Conservation (phyloP, 345 rosid genomes). For the Balakata baccata region DNA sequence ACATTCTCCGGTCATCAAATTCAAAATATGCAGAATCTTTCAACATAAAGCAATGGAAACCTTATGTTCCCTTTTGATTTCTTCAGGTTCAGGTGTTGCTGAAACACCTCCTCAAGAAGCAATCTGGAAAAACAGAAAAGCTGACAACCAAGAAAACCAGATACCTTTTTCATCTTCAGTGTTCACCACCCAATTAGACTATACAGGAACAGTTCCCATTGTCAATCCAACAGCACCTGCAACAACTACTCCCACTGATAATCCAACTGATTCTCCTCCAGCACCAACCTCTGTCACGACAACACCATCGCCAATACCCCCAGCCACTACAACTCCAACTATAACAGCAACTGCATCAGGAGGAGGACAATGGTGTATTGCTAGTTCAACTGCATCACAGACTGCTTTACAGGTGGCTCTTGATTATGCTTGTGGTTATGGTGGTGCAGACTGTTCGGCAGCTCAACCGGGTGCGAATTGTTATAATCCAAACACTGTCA, state of each 20-base stretch:
- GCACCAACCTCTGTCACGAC: slow-evolving; percentile 28
- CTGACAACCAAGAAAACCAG: slow-evolving; percentile 25
- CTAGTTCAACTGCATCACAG: slow-evolving; percentile 63
- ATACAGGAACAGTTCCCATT: slow-evolving; percentile 40
- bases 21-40: background rate
- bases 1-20: background rate
- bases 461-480: slow-evolving; percentile 72
- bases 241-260: slow-evolving; percentile 42
- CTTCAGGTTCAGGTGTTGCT: slow-evolving; percentile 50
- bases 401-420: slow-evolving; percentile 92
- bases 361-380: slow-evolving; percentile 75
- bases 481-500: slow-evolving; percentile 63
- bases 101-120: slow-evolving; percentile 33
- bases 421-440: slow-evolving; percentile 94
- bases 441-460: slow-evolving; percentile 87
- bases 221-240: slow-evolving; percentile 48
- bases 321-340: slow-evolving; percentile 11
- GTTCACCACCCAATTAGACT: slow-evolving; percentile 32
- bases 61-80: slow-evolving; percentile 22
- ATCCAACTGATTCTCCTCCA: slow-evolving; percentile 26
- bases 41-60: background rate
- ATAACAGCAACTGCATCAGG: slow-evolving; percentile 39
- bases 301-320: slow-evolving; percentile 21
- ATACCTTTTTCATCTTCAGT: slow-evolving; percentile 28
- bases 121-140: slow-evolving; percentile 23